Percentiles rank a stretch among this genome's conserved stretches.
Conservation (phyloP, 2,329 filamentous ascomycete species). For the Fusarium sublunatum region DNA sequence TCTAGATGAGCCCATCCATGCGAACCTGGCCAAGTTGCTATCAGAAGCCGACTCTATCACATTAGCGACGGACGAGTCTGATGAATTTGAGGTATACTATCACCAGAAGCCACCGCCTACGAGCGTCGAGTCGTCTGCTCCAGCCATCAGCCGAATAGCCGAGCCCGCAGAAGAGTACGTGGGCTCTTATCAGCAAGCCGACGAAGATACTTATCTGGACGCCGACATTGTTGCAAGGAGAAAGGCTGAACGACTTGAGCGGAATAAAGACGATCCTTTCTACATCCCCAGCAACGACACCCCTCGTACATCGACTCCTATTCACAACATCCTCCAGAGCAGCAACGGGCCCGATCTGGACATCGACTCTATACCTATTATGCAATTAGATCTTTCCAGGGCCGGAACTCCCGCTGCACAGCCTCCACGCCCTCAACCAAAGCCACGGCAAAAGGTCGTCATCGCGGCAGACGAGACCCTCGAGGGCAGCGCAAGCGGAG, state of each 20-base stretch:
- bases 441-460: slow-evolving; percentile 69
- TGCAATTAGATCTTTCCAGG: slow-evolving; percentile 84
- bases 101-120: slow-evolving; percentile 65
- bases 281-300: slow-evolving; percentile 76
- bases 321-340: slow-evolving; percentile 79
- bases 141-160: slow-evolving; percentile 65
- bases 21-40: slow-evolving; percentile 75
- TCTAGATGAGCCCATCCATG: slow-evolving; percentile 84
- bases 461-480: slow-evolving; percentile 81
- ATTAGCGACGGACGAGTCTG: slow-evolving; percentile 65
- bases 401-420: slow-evolving; percentile 49
- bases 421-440: slow-evolving; percentile 52
- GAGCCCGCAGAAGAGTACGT: slow-evolving; percentile 62
- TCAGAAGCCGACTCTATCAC: slow-evolving; percentile 64
- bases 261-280: slow-evolving; percentile 93
- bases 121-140: slow-evolving; percentile 62
- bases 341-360: slow-evolving; percentile 84
- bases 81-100: slow-evolving; percentile 76
- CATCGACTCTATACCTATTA: slow-evolving; percentile 94
- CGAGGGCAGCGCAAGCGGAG: slow-evolving; percentile 62
- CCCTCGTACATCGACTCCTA: slow-evolving; percentile 76
- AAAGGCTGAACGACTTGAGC: slow-evolving; percentile 80
- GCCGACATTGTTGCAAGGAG: slow-evolving; percentile 78
- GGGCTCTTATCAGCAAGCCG: slow-evolving; percentile 69
- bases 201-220: slow-evolving; percentile 75